These are phyloP conservation scores for Chalciporus sphaerocephalus DNA, from an alignment of 768 basidiomycete species.

Conservation along the genomic window DNA sequence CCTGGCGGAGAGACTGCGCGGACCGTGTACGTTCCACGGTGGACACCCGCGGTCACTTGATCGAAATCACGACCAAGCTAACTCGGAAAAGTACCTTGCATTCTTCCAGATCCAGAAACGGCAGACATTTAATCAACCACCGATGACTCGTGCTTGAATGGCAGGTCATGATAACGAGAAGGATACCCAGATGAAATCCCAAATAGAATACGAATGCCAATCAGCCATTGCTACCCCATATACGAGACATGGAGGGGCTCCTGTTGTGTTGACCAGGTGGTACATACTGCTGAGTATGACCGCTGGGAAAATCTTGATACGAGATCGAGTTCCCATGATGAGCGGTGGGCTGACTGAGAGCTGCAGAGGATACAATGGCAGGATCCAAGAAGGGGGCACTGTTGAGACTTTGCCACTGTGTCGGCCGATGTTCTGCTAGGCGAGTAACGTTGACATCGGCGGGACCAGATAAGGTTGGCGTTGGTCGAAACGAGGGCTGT, in stretches of 20 bases:
- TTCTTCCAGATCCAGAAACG: constrained; percentile 3
- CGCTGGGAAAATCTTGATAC: constrained; percentile 12
- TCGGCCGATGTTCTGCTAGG: constrained; percentile 8
- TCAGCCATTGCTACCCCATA: constrained; percentile 27
- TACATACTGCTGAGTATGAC: constrained; percentile 12
- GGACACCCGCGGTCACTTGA: neutral
- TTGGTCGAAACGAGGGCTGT: constrained; percentile 11
- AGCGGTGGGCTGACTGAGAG: constrained; percentile 2
- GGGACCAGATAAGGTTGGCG: constrained; percentile 8
- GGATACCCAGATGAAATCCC: neutral
- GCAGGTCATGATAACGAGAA: neutral
- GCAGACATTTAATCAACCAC: constrained; percentile 8
- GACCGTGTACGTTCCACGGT: neutral
- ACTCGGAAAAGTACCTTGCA: neutral
- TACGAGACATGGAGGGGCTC: constrained; percentile 17
- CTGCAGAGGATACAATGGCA: constrained; percentile 18
- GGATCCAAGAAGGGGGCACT: constrained; percentile 17
- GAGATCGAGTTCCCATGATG: constrained; percentile 6
- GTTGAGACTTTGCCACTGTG: constrained; percentile 13
- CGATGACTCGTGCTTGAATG: neutral
- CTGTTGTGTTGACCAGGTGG: constrained; percentile 20
- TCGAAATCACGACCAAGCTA: neutral
- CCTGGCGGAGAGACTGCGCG: constrained; percentile 2
- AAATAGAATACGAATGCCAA: neutral
- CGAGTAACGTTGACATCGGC: constrained; percentile 1